Conservation (phyloP, 75 land plant genomes). For the Adiantum capillusveneris region DNA sequence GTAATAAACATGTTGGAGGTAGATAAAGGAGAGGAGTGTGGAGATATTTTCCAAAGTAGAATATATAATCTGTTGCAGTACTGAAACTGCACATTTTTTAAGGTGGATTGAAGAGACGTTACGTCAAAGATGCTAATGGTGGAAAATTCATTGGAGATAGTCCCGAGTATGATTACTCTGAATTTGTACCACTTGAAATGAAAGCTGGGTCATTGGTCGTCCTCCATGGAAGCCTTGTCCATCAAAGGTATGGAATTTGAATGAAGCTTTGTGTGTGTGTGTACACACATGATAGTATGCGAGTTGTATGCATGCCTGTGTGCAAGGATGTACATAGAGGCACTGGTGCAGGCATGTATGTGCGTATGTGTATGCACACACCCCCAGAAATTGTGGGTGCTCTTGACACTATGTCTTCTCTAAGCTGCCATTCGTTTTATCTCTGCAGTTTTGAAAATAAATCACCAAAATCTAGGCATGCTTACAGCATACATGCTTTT, state of each 20-base stretch:
- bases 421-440: no score
- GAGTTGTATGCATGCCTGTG: no score
- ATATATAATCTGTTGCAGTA: no score
- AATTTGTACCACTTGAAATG: constrained; percentile 91
- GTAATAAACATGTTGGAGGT: no score
- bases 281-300: no score
- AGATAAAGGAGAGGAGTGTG: no score
- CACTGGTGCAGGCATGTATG: background rate
- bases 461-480: constrained; percentile 87
- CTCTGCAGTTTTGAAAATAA: constrained; percentile 71
- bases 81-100: no score
- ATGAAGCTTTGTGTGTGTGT: no score
- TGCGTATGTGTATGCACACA: background rate
- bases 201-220: constrained; percentile 89
- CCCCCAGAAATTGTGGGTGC: no score
- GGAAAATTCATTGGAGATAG: constrained; percentile 60
- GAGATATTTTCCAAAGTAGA: no score
- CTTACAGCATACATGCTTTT: constrained; percentile 81
- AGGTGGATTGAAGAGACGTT: constrained; percentile 49
- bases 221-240: constrained; percentile 87
- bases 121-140: constrained; percentile 55
- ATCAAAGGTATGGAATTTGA: constrained; percentile 97
- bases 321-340: no score
- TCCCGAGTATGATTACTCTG: constrained; percentile 64
- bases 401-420: no score